Evolutionary conservation across 2,329 filamentous ascomycete genomes (phyloP).

Genomic region (Diaporthe sp.): DNA sequence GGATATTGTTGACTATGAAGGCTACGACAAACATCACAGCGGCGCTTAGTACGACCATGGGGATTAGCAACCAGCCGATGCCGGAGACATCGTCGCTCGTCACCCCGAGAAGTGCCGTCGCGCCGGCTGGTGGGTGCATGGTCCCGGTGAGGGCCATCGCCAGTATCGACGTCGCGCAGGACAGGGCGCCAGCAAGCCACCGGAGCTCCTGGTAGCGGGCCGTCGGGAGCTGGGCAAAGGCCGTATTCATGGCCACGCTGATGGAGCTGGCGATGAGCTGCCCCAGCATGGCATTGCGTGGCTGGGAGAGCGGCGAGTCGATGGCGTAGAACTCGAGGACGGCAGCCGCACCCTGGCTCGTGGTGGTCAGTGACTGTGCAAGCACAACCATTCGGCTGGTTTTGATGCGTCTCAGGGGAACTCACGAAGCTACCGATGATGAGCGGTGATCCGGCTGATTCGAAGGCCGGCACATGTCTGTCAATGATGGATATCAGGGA

Average conservation of each 20-base stretch:
- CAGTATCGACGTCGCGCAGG: slow-evolving; percentile 73
- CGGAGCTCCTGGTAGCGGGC: slow-evolving; percentile 64
- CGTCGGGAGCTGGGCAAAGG: slow-evolving; percentile 67
- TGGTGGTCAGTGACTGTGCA: slow-evolving; percentile 14
- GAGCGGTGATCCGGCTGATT: slow-evolving; percentile 66
- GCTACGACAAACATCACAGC: slow-evolving; percentile 74
- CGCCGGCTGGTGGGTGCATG: slow-evolving; percentile 81
- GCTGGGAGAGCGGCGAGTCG: slow-evolving; percentile 80
- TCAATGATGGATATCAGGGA: slow-evolving; percentile 71
- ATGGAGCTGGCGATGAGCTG: slow-evolving; percentile 74
- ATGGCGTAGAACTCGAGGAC: slow-evolving; percentile 82
- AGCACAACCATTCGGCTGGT: background rate
- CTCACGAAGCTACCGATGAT: slow-evolving; percentile 80
- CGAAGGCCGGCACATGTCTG: slow-evolving; percentile 67
- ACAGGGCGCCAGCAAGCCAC: slow-evolving; percentile 75
- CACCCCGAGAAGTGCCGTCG: slow-evolving; percentile 79
- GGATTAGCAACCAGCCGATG: slow-evolving; percentile 79
- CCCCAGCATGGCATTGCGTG: slow-evolving; percentile 77
- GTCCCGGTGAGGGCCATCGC: slow-evolving; percentile 80
- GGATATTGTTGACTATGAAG: slow-evolving; percentile 77
- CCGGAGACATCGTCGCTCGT: slow-evolving; percentile 65
- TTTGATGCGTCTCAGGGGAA: slow-evolving; percentile 42
- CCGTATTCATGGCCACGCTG: slow-evolving; percentile 74
- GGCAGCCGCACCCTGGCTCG: slow-evolving; percentile 76
- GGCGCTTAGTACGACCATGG: slow-evolving; percentile 72